phyloP scores from a whole-genome alignment of 345 rosid species.

The Acer yangbiense region DNA sequence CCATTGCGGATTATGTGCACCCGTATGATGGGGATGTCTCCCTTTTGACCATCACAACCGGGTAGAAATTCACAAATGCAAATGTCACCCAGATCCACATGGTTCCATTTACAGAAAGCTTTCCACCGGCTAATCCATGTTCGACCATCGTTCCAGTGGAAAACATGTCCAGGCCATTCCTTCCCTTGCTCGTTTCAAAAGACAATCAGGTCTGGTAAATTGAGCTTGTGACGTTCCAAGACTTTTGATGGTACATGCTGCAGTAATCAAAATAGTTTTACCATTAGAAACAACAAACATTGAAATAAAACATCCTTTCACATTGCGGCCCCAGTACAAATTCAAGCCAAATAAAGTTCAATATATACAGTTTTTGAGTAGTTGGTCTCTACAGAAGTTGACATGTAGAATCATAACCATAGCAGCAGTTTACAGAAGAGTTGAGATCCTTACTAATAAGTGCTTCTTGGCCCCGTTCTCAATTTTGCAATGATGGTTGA shows the following conservation, averaged over 20 bases:
- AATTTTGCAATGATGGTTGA: not conserved
- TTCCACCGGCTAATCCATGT: conserved; percentile 15
- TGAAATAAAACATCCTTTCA: not conserved
- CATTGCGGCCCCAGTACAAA: not conserved
- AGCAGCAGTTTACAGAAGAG: not conserved
- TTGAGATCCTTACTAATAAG: not conserved
- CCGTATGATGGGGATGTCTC: not conserved
- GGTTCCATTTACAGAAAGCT: not conserved
- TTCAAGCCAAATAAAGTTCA: not conserved
- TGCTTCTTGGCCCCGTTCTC: not conserved
- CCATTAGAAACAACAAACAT: not conserved
- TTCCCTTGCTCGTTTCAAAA: conserved; percentile 10
- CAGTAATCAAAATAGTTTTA: not conserved
- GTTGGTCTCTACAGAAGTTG: no score
- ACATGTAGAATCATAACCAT: no score
- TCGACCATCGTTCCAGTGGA: conserved; percentile 18
- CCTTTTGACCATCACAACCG: not conserved
- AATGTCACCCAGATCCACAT: not conserved
- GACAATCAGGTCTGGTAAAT: not conserved
- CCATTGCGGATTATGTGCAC: conserved; percentile 12
- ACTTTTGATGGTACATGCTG: not conserved
- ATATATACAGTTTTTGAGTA: no score
- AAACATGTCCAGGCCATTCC: conserved; percentile 9
- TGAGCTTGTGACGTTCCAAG: conserved; percentile 4
- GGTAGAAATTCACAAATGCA: conserved; percentile 20